These are phyloP conservation scores for Phytophthora idaei DNA, from an alignment of 352 stramenopile species.

Conservation along the genomic window DNA sequence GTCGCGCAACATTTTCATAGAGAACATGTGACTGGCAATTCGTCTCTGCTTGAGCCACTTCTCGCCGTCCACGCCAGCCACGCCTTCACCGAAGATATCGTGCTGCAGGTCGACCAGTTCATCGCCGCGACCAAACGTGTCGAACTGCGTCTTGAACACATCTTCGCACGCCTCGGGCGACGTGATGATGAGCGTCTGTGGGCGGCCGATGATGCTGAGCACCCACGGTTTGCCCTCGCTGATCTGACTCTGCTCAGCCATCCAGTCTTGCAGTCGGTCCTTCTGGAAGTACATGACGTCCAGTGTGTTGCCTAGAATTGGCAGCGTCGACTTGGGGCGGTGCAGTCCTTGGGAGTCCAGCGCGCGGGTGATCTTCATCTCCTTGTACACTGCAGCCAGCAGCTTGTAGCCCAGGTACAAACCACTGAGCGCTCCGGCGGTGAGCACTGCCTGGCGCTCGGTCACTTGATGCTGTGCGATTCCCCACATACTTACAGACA, in stretches of 20 bases:
- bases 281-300: slow-evolving; percentile 48
- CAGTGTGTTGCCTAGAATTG: slow-evolving; percentile 47
- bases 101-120: slow-evolving; percentile 35
- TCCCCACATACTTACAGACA: slow-evolving; percentile 29
- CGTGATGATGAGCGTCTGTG: slow-evolving; percentile 51
- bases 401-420: slow-evolving; percentile 39
- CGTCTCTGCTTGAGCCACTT: slow-evolving; percentile 65
- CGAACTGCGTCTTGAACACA: slow-evolving; percentile 51
- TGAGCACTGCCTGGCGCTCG: slow-evolving; percentile 29
- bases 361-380: slow-evolving; percentile 34
- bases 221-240: slow-evolving; percentile 51
- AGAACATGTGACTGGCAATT: slow-evolving; percentile 82
- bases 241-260: slow-evolving; percentile 53
- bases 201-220: slow-evolving; percentile 44
- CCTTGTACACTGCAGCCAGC: slow-evolving; percentile 34
- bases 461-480: slow-evolving; percentile 36
- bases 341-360: slow-evolving; percentile 37
- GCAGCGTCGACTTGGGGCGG: slow-evolving; percentile 42
- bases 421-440: slow-evolving; percentile 19
- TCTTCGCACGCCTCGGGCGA: slow-evolving; percentile 38
- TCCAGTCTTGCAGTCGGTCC: slow-evolving; percentile 62
- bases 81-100: slow-evolving; percentile 60
- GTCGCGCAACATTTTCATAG: slow-evolving; percentile 42
- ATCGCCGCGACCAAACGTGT: slow-evolving; percentile 48
- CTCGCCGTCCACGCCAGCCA: slow-evolving; percentile 52